Percentiles rank a stretch among this genome's conserved stretches.
These are phyloP conservation scores for Sclerotinia subarctica DNA, from an alignment of 2,329 filamentous ascomycete species.

Conservation along the genomic window DNA sequence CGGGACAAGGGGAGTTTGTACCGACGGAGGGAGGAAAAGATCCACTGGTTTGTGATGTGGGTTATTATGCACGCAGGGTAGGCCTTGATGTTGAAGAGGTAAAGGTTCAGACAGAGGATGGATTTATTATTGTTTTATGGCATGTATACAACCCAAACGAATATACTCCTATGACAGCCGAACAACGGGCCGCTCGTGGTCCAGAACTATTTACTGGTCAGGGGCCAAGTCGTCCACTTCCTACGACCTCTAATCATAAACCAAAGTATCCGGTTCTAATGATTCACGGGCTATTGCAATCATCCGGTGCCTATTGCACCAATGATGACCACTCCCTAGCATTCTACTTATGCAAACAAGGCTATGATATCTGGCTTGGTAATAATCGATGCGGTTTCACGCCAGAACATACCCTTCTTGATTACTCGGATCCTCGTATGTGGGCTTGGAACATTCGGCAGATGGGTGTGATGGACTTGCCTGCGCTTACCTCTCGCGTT, in stretches of 20 bases:
- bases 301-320: slow-evolving; percentile 80
- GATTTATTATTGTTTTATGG: slow-evolving; percentile 85
- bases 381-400: slow-evolving; percentile 88
- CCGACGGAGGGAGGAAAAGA: slow-evolving; percentile 80
- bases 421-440: slow-evolving; percentile 79
- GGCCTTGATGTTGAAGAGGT: slow-evolving; percentile 82
- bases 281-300: slow-evolving; percentile 86
- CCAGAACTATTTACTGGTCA: slow-evolving; percentile 59
- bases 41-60: slow-evolving; percentile 71
- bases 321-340: slow-evolving; percentile 88
- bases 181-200: slow-evolving; percentile 52
- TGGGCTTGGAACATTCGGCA: slow-evolving; percentile 96
- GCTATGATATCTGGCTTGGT: slow-evolving; percentile 93
- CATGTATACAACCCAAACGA: slow-evolving; percentile 84
- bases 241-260: slow-evolving; percentile 35
- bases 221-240: slow-evolving; percentile 39
- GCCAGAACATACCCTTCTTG: slow-evolving; percentile 70
- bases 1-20: slow-evolving; percentile 50
- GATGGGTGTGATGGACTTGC: slow-evolving; percentile 86
- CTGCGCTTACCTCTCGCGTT: slow-evolving; percentile 76
- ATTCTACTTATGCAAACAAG: slow-evolving; percentile 87
- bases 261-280: slow-evolving; percentile 77
- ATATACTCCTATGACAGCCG: slow-evolving; percentile 51
- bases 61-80: slow-evolving; percentile 83
- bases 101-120: slow-evolving; percentile 87